Evolutionary conservation across 140 eudicot genomes (phyloP).

Genomic region (Erigeron philadelphicus): DNA sequence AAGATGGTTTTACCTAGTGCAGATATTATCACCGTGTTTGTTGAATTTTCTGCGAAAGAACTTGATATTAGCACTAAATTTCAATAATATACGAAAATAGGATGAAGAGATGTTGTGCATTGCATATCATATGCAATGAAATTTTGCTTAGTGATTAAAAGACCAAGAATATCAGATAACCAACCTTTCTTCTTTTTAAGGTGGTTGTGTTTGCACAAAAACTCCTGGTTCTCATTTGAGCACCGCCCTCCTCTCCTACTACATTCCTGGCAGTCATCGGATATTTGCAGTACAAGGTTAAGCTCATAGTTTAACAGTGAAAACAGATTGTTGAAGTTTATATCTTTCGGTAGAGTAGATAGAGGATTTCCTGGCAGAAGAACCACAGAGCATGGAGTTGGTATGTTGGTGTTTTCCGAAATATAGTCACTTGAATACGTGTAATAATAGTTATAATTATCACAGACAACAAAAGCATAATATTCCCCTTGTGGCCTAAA

Average conservation of each 20-base stretch:
- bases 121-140: background rate
- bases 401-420: conserved; percentile 22
- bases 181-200: conserved; percentile 16
- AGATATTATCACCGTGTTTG: conserved; percentile 22
- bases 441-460: conserved; percentile 25
- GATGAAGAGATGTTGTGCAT: background rate
- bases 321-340: conserved; percentile 17
- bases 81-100: background rate
- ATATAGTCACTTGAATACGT: conserved; percentile 22
- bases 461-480: conserved; percentile 13
- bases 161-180: background rate
- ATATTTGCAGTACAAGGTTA: conserved; percentile 21
- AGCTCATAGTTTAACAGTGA: conserved; percentile 20
- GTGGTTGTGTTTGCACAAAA: conserved; percentile 21
- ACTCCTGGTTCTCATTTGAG: conserved; percentile 9
- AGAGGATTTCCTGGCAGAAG: conserved; percentile 23
- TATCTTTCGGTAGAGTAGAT: background rate
- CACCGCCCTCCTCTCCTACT: conserved; percentile 27
- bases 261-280: conserved; percentile 25
- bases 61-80: conserved; percentile 9
- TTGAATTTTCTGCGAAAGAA: conserved; percentile 23
- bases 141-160: too few species aligned
- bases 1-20: conserved; percentile 21
- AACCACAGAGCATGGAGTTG: conserved; percentile 22
- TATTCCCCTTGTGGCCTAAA: conserved; percentile 14